phyloP scores from a whole-genome alignment of 768 basidiomycete species.

The Xanthoconium purpureum region DNA sequence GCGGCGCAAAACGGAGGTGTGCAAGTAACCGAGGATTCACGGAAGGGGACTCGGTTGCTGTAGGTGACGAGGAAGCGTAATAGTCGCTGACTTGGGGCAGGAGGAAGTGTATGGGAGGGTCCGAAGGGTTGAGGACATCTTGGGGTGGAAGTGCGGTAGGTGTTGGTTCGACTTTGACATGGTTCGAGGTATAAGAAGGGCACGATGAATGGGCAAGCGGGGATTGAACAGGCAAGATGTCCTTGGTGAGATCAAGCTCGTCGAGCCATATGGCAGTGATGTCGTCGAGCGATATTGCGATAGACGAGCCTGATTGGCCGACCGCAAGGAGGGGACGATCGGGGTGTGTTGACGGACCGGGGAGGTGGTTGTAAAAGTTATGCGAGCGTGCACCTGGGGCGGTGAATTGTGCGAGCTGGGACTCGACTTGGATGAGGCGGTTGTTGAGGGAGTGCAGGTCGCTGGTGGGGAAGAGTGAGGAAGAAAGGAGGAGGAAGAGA shows the following conservation, averaged over 20 bases:
- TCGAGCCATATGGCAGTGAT: slow-evolving; percentile 59
- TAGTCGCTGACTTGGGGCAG: slow-evolving; percentile 19
- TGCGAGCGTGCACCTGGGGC: slow-evolving; percentile 30
- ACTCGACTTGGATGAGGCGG: slow-evolving; percentile 68
- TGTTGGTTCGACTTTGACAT: slow-evolving; percentile 37
- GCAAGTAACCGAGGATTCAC: slow-evolving; percentile 40
- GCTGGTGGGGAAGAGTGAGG: slow-evolving; percentile 31
- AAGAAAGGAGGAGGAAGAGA: neutral
- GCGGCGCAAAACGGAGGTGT: slow-evolving; percentile 39
- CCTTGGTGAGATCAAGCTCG: slow-evolving; percentile 43
- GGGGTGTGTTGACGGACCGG: slow-evolving; percentile 7
- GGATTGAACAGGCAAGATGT: slow-evolving; percentile 20
- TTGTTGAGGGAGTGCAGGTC: slow-evolving; percentile 84
- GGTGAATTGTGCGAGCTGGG: slow-evolving; percentile 49
- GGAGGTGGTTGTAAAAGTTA: slow-evolving; percentile 12
- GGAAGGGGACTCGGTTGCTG: slow-evolving; percentile 22
- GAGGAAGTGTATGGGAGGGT: slow-evolving; percentile 23
- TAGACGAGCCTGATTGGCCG: slow-evolving; percentile 41
- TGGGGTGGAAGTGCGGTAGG: slow-evolving; percentile 25
- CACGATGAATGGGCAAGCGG: slow-evolving; percentile 16
- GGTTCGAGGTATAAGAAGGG: slow-evolving; percentile 10
- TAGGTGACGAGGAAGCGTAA: slow-evolving; percentile 22
- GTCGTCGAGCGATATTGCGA: slow-evolving; percentile 56
- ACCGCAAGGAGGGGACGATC: slow-evolving; percentile 38
- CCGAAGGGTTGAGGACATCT: slow-evolving; percentile 12